Evolutionary conservation across 768 basidiomycete genomes (phyloP).

Genomic region (Collybia nuda): DNA sequence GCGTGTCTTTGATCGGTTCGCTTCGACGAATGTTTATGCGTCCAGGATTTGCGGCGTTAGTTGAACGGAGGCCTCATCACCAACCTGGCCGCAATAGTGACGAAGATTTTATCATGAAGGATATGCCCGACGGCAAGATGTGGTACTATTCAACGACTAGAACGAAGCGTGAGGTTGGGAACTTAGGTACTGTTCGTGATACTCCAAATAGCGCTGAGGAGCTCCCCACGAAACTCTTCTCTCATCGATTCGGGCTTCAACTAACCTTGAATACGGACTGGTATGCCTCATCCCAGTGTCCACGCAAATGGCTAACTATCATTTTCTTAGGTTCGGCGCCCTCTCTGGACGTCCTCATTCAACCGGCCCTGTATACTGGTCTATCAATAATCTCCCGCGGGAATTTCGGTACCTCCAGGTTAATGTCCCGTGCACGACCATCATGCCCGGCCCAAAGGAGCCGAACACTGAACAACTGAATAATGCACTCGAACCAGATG

Average conservation of each 20-base stretch:
- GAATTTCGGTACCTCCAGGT: slow-evolving; percentile 15
- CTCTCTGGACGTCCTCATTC: slow-evolving; percentile 22
- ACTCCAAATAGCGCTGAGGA: not conserved
- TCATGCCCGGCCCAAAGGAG: slow-evolving; percentile 25
- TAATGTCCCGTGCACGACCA: slow-evolving; percentile 18
- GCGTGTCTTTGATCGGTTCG: slow-evolving; percentile 1
- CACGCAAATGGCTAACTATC: not conserved
- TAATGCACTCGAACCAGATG: slow-evolving; percentile 16
- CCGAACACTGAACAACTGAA: slow-evolving; percentile 24
- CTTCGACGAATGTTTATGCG: slow-evolving; percentile 7
- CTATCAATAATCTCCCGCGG: slow-evolving; percentile 20
- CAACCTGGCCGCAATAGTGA: not conserved
- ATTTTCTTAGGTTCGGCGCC: slow-evolving; percentile 20
- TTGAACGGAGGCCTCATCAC: not conserved
- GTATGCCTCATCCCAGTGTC: slow-evolving; percentile 14
- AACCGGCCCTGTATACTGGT: slow-evolving; percentile 19
- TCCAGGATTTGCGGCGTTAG: not conserved
- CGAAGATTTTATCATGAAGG: not conserved
- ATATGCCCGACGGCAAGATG: not conserved
- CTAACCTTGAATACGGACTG: slow-evolving; percentile 23
- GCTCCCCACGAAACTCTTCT: not conserved
- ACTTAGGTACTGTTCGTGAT: not conserved
- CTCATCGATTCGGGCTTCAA: slow-evolving; percentile 19
- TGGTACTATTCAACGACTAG: not conserved
- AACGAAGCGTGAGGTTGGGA: not conserved